Evolutionary conservation across 2,329 filamentous ascomycete species (phyloP), one percentile per base, ranked within the genome.

Genomic region (Chaetomium sp.): DNA sequence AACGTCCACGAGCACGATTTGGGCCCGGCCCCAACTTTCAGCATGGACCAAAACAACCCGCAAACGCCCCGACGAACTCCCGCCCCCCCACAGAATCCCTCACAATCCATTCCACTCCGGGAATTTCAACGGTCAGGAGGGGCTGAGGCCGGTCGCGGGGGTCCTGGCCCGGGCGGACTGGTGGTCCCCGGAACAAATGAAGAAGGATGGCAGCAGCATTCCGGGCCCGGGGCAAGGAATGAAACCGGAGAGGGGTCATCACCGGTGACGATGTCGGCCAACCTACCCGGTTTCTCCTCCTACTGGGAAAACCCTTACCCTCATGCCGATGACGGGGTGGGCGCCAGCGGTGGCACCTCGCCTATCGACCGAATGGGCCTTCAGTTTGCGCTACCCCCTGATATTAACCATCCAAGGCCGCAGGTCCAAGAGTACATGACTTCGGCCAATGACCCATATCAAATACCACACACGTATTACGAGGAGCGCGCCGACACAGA

Each of bases 81-180:
- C 59, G 72, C 74, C 61, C 71, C 72, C 59, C 74, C 78, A 34
- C 71, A 73, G 46, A 68, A 70, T 40, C 62, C 66, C 56, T 74
- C 76, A 57, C 79, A 80, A 65, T 85, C 86, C 59, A 91, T 94
- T 72, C 87, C 87, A 57, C 75, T 92, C 56, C 85, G 85, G 70
- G 81, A 86, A 64, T 74, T 88, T 38, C 68, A 69, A 33, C 67
- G 70, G 34, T 54, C 63, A 14, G 67, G 66, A 35, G 68, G 66
- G 33, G 40, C 14, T 37, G 46, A 48, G 46, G 53, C 44, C 4
- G 52, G 36, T 19, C 49, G 34, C 40, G 59, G 47, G 34, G 42
- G 46, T 14, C 32, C 35, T 38, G 51, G 34, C 11, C 14, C 47
- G 53, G 59, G 58, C 62, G 42, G 47, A 70, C 34, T 61, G 66